These are phyloP conservation scores for Fraxinus platypoda DNA, from an alignment of 305 asterid genomes.

Conservation along the genomic window DNA sequence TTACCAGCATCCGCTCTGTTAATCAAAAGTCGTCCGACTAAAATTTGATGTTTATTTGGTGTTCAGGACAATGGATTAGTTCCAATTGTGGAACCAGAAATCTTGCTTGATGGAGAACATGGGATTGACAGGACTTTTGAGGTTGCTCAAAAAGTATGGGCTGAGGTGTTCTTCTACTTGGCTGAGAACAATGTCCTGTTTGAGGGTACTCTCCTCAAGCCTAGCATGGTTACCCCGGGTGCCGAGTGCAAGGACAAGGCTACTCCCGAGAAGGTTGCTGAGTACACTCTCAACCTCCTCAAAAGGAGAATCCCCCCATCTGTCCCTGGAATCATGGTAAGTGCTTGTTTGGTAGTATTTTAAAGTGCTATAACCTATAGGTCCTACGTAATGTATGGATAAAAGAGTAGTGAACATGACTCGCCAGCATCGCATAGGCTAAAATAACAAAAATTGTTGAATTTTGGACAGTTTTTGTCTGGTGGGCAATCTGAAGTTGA, in stretches of 20 bases:
- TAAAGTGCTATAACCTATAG: background rate
- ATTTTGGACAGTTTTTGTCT: slow-evolving; percentile 45
- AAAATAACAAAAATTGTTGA: background rate
- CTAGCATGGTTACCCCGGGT: slow-evolving; percentile 69
- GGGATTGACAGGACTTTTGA: slow-evolving; percentile 58
- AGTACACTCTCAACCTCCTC: slow-evolving; percentile 53
- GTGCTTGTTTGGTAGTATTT: background rate
- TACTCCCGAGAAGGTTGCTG: slow-evolving; percentile 46
- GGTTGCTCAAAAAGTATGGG: slow-evolving; percentile 58
- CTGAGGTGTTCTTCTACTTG: slow-evolving; percentile 56
- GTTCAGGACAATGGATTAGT: slow-evolving; percentile 50
- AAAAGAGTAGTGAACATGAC: background rate
- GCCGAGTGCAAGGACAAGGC: slow-evolving; percentile 62
- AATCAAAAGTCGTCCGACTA: background rate
- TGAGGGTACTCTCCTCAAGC: slow-evolving; percentile 59
- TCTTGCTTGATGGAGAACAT: slow-evolving; percentile 55
- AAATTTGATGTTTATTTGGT: background rate
- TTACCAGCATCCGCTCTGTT: background rate
- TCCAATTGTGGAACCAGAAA: slow-evolving; percentile 66
- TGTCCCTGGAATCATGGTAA: slow-evolving; percentile 58
- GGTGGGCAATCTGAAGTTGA: slow-evolving; percentile 68
- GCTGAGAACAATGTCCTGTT: slow-evolving; percentile 55
- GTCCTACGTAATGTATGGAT: background rate
- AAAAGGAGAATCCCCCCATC: slow-evolving; percentile 53
- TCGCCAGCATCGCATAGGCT: background rate